Evolutionary conservation across 495 filamentous ascomycete species (phyloP).

Genomic region (Filosporella fistucella): DNA sequence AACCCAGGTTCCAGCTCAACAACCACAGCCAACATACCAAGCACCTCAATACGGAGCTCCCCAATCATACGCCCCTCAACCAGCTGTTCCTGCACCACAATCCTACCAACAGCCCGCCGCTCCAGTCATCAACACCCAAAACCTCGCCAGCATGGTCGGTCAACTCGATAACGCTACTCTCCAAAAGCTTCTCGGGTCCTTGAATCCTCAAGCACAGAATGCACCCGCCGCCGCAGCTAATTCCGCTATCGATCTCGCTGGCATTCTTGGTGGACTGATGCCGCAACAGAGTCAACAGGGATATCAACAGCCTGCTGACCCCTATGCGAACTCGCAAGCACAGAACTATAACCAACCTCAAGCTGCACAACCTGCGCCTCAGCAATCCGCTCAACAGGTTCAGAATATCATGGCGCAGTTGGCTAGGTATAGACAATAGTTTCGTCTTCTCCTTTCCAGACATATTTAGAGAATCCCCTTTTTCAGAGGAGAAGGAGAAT

Average conservation of each 20-base stretch:
- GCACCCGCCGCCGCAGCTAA: slow-evolving; percentile 33
- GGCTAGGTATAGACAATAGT: slow-evolving; percentile 39
- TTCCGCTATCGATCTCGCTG: slow-evolving; percentile 52
- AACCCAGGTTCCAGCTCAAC: slow-evolving; percentile 14
- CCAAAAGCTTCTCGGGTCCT: slow-evolving; percentile 63
- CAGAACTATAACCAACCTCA: background rate
- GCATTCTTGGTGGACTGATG: slow-evolving; percentile 46
- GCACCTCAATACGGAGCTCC: slow-evolving; percentile 24
- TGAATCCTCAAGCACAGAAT: slow-evolving; percentile 39
- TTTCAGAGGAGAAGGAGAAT: too few species aligned
- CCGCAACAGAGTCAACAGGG: slow-evolving; percentile 30
- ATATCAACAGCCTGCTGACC: slow-evolving; percentile 22
- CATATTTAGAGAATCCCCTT: too few species aligned
- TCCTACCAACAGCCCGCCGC: too few species aligned
- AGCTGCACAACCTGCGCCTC: background rate
- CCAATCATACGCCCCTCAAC: slow-evolving; percentile 25
- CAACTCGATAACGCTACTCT: slow-evolving; percentile 67
- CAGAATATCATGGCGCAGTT: slow-evolving; percentile 43
- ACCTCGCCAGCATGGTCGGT: slow-evolving; percentile 52
- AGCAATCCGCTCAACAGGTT: slow-evolving; percentile 4
- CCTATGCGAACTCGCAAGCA: slow-evolving; percentile 15
- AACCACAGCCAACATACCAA: slow-evolving; percentile 24
- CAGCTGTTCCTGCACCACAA: slow-evolving; percentile 18
- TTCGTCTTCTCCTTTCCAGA: too few species aligned
- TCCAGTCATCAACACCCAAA: slow-evolving; percentile 30